Evolutionary conservation across 2,329 filamentous ascomycete species (phyloP).

Genomic region (Bipolaris sorokiniana): DNA sequence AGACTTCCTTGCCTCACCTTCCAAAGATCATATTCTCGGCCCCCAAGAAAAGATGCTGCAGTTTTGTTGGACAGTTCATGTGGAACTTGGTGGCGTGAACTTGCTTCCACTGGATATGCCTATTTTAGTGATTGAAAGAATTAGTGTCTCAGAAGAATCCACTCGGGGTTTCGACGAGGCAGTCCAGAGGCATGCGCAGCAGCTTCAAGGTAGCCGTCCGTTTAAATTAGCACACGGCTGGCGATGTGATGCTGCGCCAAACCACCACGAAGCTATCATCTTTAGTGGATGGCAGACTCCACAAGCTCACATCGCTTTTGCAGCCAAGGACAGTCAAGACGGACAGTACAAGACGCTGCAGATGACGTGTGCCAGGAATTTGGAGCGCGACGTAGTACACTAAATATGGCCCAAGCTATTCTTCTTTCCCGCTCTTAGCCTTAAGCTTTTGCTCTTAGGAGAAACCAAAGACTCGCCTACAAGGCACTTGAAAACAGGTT

Average conservation of each 20-base stretch:
- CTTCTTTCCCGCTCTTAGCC: background rate
- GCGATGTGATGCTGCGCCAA: conserved; percentile 32
- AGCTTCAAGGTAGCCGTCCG: conserved; percentile 20
- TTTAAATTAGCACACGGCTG: conserved; percentile 31
- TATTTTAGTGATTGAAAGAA: conserved; percentile 32
- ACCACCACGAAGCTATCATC: conserved; percentile 30
- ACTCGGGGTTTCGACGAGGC: conserved; percentile 23
- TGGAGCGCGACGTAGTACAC: conserved; percentile 22
- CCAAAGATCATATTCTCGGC: conserved; percentile 34
- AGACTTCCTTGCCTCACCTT: conserved; percentile 37
- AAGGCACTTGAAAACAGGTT: background rate
- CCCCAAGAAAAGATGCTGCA: conserved; percentile 39
- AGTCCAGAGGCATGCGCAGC: conserved; percentile 19
- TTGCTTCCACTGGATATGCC: conserved; percentile 35
- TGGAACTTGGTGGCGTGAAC: conserved; percentile 29
- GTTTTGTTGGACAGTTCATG: conserved; percentile 39
- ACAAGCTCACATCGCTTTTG: conserved; percentile 24
- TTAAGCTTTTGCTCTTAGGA: background rate
- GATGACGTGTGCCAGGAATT: conserved; percentile 24
- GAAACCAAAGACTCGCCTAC: background rate
- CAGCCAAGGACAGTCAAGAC: conserved; percentile 8
- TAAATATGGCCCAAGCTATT: background rate
- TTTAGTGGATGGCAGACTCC: conserved; percentile 33
- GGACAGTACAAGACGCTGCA: conserved; percentile 24
- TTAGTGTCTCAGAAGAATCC: conserved; percentile 18